Conservation (phyloP, 352 stramenopile species). For the Pythium brachiatum region DNA sequence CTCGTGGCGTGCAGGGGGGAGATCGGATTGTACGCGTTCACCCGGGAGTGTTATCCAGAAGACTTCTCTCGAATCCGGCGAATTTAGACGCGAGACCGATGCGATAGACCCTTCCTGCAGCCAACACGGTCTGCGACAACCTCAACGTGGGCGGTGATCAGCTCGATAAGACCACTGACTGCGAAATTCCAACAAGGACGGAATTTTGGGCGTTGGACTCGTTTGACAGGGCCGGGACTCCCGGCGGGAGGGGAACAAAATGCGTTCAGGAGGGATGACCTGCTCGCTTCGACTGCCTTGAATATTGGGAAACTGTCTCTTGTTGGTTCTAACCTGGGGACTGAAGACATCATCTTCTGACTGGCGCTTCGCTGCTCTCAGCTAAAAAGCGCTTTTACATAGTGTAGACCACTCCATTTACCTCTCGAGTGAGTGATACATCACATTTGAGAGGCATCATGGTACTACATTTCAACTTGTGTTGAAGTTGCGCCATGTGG, state of each 20-base stretch:
- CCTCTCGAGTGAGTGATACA: neutral
- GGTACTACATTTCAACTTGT: neutral
- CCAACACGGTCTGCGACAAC: neutral
- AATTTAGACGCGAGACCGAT: neutral
- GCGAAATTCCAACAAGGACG: neutral
- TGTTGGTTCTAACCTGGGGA: neutral
- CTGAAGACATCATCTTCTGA: conserved; percentile 3
- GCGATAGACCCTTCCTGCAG: conserved; percentile 1
- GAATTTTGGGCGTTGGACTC: conserved; percentile 5
- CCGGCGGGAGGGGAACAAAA: neutral
- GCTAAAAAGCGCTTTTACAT: conserved; percentile 11
- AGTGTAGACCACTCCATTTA: conserved; percentile 3
- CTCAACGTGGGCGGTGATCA: neutral
- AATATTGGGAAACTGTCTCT: no score
- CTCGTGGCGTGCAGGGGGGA: neutral
- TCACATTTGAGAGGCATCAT: neutral
- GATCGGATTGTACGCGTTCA: neutral
- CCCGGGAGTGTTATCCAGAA: neutral
- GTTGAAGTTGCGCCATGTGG: conserved; percentile 23
- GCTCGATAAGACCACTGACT: neutral
- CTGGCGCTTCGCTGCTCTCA: conserved; percentile 13
- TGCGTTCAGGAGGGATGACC: neutral
- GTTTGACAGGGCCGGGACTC: no score
- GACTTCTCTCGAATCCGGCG: neutral
- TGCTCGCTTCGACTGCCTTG: no score